phyloP scores from a whole-genome alignment of 2,329 filamentous ascomycete genomes.

The Xylariaceae sp. region DNA sequence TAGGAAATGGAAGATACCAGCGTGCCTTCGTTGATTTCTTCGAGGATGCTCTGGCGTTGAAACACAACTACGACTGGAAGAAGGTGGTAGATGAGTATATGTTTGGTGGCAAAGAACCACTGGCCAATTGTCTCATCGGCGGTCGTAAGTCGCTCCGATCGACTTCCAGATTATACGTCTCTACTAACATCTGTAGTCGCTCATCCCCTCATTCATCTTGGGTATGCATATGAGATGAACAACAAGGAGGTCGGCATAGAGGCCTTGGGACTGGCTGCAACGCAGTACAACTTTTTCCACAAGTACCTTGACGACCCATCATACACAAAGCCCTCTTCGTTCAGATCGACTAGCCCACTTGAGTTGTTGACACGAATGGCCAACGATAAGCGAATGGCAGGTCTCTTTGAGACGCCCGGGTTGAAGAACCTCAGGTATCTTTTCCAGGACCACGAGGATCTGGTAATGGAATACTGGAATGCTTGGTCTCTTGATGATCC shows the following conservation, averaged over 20 bases:
- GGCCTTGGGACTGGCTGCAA: conserved; percentile 63
- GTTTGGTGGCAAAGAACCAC: conserved; percentile 64
- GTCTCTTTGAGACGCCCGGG: conserved; percentile 54
- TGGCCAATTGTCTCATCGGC: conserved; percentile 74
- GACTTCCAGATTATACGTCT: conserved; percentile 4
- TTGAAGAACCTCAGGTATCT: conserved; percentile 60
- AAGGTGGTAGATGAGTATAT: conserved; percentile 69
- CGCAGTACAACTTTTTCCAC: conserved; percentile 55
- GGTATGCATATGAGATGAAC: conserved; percentile 86
- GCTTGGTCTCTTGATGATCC: conserved; percentile 71
- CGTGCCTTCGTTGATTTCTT: conserved; percentile 92
- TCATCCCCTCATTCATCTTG: conserved; percentile 89
- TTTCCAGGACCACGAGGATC: conserved; percentile 61
- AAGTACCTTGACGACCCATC: conserved; percentile 66
- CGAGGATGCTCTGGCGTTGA: conserved; percentile 76
- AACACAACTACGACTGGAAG: conserved; percentile 78
- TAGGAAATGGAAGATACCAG: conserved; percentile 77
- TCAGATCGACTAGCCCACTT: conserved; percentile 56
- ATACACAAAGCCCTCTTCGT: conserved; percentile 60
- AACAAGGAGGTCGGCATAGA: conserved; percentile 85
- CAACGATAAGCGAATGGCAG: conserved; percentile 64
- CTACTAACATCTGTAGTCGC: conserved; percentile 55
- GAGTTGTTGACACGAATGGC: conserved; percentile 67
- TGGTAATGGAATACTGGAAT: conserved; percentile 85
- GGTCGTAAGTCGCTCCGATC: conserved; percentile 55